Evolutionary conservation across 352 stramenopile species (phyloP), one percentile per base, ranked within the genome.

Genomic region (Globisporangium irregulare): DNA sequence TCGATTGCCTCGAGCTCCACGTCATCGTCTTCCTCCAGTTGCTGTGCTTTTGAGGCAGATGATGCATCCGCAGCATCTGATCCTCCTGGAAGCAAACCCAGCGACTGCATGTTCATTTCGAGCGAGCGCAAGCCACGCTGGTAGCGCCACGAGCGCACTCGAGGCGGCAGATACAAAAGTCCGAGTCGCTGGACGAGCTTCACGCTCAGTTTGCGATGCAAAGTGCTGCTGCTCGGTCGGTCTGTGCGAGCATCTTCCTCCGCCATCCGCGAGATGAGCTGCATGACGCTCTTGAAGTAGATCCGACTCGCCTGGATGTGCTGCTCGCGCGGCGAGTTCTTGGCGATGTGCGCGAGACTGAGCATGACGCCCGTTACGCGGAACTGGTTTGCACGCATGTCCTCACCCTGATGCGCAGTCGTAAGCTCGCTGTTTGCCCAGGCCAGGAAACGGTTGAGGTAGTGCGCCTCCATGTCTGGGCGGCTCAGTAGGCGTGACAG

Each of bases 151-250:
- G 83, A 75, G 14, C 95, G 95, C 27, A 99, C 80, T 24, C 92
- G 85, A 12, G 97, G 97, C 15, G 95, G 96, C 65, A 99, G 76
- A 69, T 98, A 98, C 0, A 97, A 75, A 36, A 98, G 81, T 4
- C 96, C 97, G 12, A 99, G 84, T 18, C 98, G 84, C 69, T 98
- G 95, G 70, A 98, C 95, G 22, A 99, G 85, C 74, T 99, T 99
- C 5, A 98, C 87, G 32, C 97, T 86, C n/a, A 98, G 80, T 67
- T 99, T 98, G 59, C 94, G 84, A 51, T 98, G 80, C 38, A 98
- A 63, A 2, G 89, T 95, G 64, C 81, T 93, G 68, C 86, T 94
- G 29, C 65, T 84, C 15, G 76, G 64, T 60, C 61, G 65, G 51
- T 84, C 76, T 2, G 68, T 70, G 10, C 68, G 70, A 9, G 76